Conservation (phyloP, 139 green algal genomes). For the Chlorella ohadii region DNA sequence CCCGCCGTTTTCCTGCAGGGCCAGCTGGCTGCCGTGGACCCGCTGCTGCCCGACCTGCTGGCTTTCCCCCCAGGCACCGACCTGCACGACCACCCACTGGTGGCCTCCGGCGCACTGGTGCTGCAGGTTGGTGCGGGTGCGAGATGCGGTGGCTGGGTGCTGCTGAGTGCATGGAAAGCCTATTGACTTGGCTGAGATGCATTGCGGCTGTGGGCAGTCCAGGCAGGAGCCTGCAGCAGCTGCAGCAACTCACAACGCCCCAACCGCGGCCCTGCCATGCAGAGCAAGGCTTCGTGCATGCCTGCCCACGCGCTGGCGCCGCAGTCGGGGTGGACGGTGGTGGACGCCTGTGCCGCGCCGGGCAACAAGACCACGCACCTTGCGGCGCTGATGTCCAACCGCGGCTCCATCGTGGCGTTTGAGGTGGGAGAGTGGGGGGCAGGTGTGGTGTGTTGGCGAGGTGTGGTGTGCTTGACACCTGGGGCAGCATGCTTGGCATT, state of each 20-base stretch:
- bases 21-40: constrained; percentile 45
- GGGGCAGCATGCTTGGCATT: no score
- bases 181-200: no score
- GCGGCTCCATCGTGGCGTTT: constrained; percentile 82
- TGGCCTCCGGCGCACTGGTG: constrained; percentile 76
- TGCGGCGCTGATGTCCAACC: constrained; percentile 60
- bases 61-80: constrained; percentile 85
- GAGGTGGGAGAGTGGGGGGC: constrained; percentile 54
- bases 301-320: constrained; percentile 86
- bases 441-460: no score
- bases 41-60: constrained; percentile 85
- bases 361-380: constrained; percentile 99
- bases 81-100: constrained; percentile 89
- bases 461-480: no score
- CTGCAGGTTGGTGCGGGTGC: constrained; percentile 32
- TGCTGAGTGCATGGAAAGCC: no score
- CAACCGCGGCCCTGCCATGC: constrained; percentile 5
- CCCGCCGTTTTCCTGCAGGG: background rate
- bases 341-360: constrained; percentile 96
- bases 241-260: no score
- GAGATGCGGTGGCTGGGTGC: no score
- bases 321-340: constrained; percentile 73
- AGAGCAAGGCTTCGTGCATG: constrained; percentile 91
- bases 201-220: no score
- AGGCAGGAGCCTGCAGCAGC: no score